Conservation (phyloP, 495 filamentous ascomycete species). For the Peziza echinospora region DNA sequence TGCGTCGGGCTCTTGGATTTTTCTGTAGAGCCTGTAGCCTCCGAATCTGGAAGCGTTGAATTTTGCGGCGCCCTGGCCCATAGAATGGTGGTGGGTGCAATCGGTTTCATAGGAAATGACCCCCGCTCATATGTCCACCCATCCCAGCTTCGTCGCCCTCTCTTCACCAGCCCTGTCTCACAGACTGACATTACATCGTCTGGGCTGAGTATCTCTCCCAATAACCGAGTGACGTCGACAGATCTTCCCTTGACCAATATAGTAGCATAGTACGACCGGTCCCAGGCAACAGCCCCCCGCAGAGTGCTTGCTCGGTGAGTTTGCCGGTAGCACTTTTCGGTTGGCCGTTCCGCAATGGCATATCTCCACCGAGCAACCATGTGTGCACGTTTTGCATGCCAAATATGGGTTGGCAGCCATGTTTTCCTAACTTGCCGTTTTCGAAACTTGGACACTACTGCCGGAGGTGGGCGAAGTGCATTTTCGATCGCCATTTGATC, state of each 20-base stretch:
- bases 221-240: constrained; percentile 36
- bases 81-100: constrained; percentile 58
- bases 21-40: too few species aligned
- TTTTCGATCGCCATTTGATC: constrained; percentile 19
- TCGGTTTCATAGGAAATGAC: constrained; percentile 30
- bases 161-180: constrained; percentile 35
- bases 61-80: too few species aligned
- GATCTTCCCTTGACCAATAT: constrained; percentile 52
- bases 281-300: constrained; percentile 56
- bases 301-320: constrained; percentile 58
- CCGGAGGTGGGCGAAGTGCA: constrained; percentile 41
- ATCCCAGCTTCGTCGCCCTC: constrained; percentile 46
- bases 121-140: constrained; percentile 41
- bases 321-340: constrained; percentile 68
- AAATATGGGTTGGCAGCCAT: constrained; percentile 89
- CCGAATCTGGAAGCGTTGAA: too few species aligned
- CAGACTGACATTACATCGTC: constrained; percentile 33
- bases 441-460: constrained; percentile 46
- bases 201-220: constrained; percentile 20
- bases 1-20: constrained; percentile 12
- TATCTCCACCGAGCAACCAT: constrained; percentile 86
- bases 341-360: constrained; percentile 59
- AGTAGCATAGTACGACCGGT: constrained; percentile 86
- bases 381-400: constrained; percentile 73
- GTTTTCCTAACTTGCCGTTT: constrained; percentile 76